Base-by-base conservation (phyloP, 768 basidiomycete species). In the Cyathus striatus region DNA sequence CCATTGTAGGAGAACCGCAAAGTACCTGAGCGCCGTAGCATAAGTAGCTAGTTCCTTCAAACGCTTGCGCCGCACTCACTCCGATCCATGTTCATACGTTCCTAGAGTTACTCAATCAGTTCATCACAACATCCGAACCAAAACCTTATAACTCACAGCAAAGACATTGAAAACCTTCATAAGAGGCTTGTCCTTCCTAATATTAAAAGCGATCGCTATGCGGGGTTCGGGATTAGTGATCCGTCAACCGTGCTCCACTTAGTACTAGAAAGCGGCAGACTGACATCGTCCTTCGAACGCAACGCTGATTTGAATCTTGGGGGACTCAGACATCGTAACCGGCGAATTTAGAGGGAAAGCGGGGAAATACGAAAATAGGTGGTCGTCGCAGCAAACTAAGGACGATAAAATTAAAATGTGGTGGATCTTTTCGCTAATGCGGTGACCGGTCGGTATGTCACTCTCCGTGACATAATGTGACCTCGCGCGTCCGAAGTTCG, bases 131-230 rank as follows among this genome's bases (percentile, higher is more conserved):
- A n/a, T n/a, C n/a, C n/a, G n/a, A n/a, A n/a, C n/a, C n/a, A n/a
- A n/a, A n/a, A n/a, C n/a, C n/a, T n/a, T n/a, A n/a, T 34, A 17
- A 45, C 55, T 36, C 27, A 57, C 56, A 23, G 51, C 41, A 47
- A 57, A 57, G 7, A 46, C 41, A 23, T 49, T 46, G 23, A 54
- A 50, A 6, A 51, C 51, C 34, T 55, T 54, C 10, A 40, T 45
- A 3, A 57, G 36, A 4, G 49, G 49, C 38, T 52, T 52, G 26
- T 45, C 46, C 24, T 44, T 40, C 25, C 48, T 57, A 3, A 52
- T 40, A 17, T 21, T 43, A 40, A 57, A 57, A 12, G 38, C 40
- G 23, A 54, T 18, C 14, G 43, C 56, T 57, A 3, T 14, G 35
- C 35, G 35, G 12, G n/a, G 27, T 9, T 9, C 27, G n/a, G n/a